Conservation (phyloP, 1,139 yeast species). For the Torulaspora globosa region DNA sequence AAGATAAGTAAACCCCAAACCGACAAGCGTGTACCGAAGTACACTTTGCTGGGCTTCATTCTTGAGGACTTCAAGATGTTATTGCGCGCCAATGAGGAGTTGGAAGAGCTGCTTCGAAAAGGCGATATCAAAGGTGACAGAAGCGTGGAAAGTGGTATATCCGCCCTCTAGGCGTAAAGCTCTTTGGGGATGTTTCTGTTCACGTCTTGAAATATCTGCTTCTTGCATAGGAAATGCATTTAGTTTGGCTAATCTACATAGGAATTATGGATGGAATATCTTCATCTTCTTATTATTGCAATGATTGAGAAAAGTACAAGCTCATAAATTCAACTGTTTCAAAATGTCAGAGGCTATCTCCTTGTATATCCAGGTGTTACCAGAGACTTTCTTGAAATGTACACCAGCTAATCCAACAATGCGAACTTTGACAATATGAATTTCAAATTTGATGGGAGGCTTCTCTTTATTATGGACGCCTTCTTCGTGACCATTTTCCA, state of each 20-base stretch:
- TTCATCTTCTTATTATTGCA: constrained; percentile 2
- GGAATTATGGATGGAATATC: neutral
- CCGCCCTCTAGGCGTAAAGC: neutral
- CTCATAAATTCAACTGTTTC: constrained; percentile 64
- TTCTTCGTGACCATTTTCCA: constrained; percentile 17
- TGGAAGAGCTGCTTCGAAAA: constrained; percentile 18
- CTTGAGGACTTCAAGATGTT: constrained; percentile 33
- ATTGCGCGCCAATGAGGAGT: constrained; percentile 28
- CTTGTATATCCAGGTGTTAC: constrained; percentile 95
- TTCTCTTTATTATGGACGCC: constrained; percentile 34
- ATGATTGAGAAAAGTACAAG: neutral
- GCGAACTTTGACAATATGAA: constrained; percentile 89
- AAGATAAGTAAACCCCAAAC: constrained; percentile 13
- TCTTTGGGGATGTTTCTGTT: neutral
- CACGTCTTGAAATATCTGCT: neutral
- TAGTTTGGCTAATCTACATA: constrained; percentile 1
- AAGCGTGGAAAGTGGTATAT: neutral
- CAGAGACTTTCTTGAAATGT: constrained; percentile 87
- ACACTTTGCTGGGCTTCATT: constrained; percentile 28
- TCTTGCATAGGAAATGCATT: neutral
- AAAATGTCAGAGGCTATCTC: constrained; percentile 86
- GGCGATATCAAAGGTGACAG: neutral
- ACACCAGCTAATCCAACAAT: constrained; percentile 88
- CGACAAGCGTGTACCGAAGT: constrained; percentile 34
- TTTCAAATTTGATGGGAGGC: constrained; percentile 79